These are phyloP conservation scores for Suillus variegatus DNA, from an alignment of 768 basidiomycete species.

Conservation along the genomic window DNA sequence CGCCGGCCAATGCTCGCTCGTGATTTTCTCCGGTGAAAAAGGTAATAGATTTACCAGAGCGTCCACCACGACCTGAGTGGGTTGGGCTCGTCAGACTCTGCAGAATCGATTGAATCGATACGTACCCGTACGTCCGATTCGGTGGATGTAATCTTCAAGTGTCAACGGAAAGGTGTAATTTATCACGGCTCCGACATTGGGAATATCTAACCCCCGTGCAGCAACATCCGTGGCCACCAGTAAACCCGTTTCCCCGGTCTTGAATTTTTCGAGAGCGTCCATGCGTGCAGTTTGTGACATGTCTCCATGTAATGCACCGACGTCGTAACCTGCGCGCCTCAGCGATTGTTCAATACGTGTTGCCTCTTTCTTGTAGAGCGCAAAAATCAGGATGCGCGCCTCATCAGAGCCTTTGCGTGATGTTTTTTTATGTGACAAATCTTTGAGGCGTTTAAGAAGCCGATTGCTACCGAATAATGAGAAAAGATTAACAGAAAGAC, in stretches of 20 bases:
- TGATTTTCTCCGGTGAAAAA: conserved; percentile 95
- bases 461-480: conserved; percentile 48
- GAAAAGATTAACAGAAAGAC: neutral
- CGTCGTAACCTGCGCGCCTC: conserved; percentile 69
- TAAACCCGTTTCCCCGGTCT: conserved; percentile 74
- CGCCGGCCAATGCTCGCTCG: conserved; percentile 86
- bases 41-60: conserved; percentile 88
- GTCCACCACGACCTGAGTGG: conserved; percentile 80
- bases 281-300: conserved; percentile 83
- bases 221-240: conserved; percentile 98
- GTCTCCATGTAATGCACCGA: conserved; percentile 88
- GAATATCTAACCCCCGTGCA: conserved; percentile 95
- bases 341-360: conserved; percentile 86
- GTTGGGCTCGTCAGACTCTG: neutral
- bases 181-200: conserved; percentile 90
- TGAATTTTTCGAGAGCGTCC: conserved; percentile 85
- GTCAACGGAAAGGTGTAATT: conserved; percentile 99
- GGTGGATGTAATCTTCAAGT: conserved; percentile 90
- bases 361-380: conserved; percentile 97
- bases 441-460: conserved; percentile 55
- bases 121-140: conserved; percentile 84
- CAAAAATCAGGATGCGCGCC: conserved; percentile 86
- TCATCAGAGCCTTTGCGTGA: conserved; percentile 49
- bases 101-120: neutral
- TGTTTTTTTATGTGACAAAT: conserved; percentile 62